Conservation (phyloP, 805 yeast genomes). For the Lipomyces oligophaga region DNA sequence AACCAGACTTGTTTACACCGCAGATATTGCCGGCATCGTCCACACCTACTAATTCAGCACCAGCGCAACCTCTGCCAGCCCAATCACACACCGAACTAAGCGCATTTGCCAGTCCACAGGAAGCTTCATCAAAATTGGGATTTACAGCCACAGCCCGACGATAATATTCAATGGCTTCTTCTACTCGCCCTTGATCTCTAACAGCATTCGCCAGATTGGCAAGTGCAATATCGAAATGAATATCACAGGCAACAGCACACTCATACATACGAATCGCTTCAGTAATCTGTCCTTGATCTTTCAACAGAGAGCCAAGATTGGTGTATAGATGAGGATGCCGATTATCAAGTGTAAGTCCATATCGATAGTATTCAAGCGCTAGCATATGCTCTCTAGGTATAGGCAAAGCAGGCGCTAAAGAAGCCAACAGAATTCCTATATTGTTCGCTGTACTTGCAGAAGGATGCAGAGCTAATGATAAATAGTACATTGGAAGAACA, state of each 20-base stretch:
- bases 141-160: slow-evolving; percentile 34
- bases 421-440: slow-evolving; percentile 36
- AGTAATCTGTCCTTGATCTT: slow-evolving; percentile 34
- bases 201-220: slow-evolving; percentile 37
- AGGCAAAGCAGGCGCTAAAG: slow-evolving; percentile 25
- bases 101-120: slow-evolving; percentile 36
- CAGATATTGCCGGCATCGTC: slow-evolving; percentile 31
- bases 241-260: slow-evolving; percentile 35
- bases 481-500: slow-evolving; percentile 33
- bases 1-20: slow-evolving; percentile 29
- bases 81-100: slow-evolving; percentile 36
- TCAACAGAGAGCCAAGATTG: slow-evolving; percentile 35
- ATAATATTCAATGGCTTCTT: slow-evolving; percentile 35
- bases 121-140: slow-evolving; percentile 36
- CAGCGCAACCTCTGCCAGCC: slow-evolving; percentile 35
- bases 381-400: slow-evolving; percentile 25
- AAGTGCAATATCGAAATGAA: slow-evolving; percentile 35
- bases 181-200: slow-evolving; percentile 36
- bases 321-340: slow-evolving; percentile 39
- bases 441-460: slow-evolving; percentile 38
- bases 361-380: slow-evolving; percentile 35
- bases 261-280: slow-evolving; percentile 36
- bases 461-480: slow-evolving; percentile 34
- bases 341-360: slow-evolving; percentile 35
- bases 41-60: slow-evolving; percentile 32